phyloP scores from a whole-genome alignment of 2,329 filamentous ascomycete genomes.

The Albifimbria verrucaria region DNA sequence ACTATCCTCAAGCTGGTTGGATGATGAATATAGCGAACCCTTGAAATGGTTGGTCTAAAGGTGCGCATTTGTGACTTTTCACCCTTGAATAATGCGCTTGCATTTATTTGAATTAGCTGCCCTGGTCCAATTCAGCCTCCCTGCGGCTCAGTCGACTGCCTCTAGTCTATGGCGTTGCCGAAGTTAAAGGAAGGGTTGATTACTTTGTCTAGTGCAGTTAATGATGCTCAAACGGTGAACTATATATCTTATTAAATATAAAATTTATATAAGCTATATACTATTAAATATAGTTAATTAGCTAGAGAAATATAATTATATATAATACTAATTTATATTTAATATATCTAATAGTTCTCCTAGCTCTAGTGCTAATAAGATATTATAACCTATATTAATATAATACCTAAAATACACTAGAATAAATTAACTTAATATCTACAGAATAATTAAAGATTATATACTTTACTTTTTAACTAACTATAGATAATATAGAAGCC shows the following conservation, averaged over 20 bases:
- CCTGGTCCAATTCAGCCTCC: constrained; percentile 1
- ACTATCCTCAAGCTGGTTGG: constrained; percentile 1
- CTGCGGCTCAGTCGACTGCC: constrained; percentile 1
- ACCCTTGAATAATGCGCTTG: constrained; percentile 1
- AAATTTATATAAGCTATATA: no score
- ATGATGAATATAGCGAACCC: constrained; percentile 1
- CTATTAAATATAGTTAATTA: no score
- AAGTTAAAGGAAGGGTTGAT: constrained; percentile 1
- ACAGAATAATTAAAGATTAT: no score
- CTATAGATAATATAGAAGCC: no score
- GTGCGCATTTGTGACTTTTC: constrained; percentile 1
- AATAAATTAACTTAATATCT: no score
- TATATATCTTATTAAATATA: constrained; percentile 1
- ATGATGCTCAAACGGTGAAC: constrained; percentile 1
- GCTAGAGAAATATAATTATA: no score
- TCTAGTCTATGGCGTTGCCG: constrained; percentile 1
- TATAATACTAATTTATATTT: no score
- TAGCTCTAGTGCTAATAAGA: no score
- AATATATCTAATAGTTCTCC: no score
- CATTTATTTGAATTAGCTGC: constrained; percentile 1
- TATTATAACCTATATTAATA: no score
- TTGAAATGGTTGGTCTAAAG: constrained; percentile 1
- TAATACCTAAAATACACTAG: no score
- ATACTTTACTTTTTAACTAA: no score
- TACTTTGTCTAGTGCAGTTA: constrained; percentile 1